Base-by-base conservation (phyloP, 179 eudicot species). In the Beta lomatogona region DNA sequence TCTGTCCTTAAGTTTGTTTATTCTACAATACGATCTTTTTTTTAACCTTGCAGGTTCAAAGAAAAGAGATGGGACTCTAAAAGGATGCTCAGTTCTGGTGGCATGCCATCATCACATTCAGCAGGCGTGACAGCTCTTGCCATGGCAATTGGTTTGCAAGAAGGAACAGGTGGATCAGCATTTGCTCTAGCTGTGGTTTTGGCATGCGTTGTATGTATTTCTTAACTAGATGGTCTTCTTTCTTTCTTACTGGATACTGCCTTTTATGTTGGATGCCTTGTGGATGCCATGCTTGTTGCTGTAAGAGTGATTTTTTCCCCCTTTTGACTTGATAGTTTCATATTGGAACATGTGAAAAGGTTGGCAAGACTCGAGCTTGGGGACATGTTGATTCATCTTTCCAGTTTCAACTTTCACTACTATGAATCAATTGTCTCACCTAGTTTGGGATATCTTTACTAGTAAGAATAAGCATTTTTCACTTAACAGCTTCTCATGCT, bases 101-200 rank as follows among this genome's bases (percentile, higher is more conserved):
- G 98, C 77, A 94, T 93, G 98, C 97, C 97, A 64, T 94, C 97
- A 48, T 94, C 98, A 60, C 98, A 94, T 91, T 93, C 98, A 64
- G 90, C 98, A 50, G 92, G 96, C 31, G 98, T 92, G 54, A 86
- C 83, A 59, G 97, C 98, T 71, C 90, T 94, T 57, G 95, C 93
- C 9, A 70, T 85, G 55, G 88, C 96, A 77, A 90, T 93, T 75
- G 97, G 96, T 25, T 79, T 93, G 58, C 94, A 91, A 65, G 97
- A 94, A 64, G 98, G 97, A 60, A 77, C 88, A 44, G 88, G 87
- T 68, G 89, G 89, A 85, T 80, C 96, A 48, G 83, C 90, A 59
- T 94, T 94, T 88, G 96, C 98, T 66, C 88, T 92, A 83, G 92
- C 97, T 21, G 83, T 92, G 73, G 91, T 92, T 77, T 82, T 94